These are phyloP conservation scores for Hypoxylon intermedium DNA, from an alignment of 495 filamentous ascomycete species.

Conservation along the genomic window DNA sequence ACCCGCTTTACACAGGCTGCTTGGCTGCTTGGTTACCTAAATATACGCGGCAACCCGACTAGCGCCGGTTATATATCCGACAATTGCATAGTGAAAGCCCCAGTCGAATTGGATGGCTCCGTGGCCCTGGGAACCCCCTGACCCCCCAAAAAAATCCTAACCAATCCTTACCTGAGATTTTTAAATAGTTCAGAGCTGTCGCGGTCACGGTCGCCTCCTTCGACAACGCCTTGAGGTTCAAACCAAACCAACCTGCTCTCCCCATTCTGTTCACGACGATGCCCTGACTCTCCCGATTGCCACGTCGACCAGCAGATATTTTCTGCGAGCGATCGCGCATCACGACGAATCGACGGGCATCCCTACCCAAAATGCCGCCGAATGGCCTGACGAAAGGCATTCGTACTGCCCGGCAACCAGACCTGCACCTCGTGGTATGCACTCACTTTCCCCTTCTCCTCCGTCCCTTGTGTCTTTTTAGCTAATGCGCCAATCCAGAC, in stretches of 20 bases:
- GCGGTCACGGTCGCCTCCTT: constrained; percentile 17
- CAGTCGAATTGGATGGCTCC: neutral
- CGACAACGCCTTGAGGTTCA: constrained; percentile 10
- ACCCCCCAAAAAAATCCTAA: constrained; percentile 23
- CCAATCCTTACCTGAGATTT: constrained; percentile 15
- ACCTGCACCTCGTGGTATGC: constrained; percentile 82
- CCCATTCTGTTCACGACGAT: constrained; percentile 22
- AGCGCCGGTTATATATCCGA: no score
- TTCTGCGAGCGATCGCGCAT: constrained; percentile 41
- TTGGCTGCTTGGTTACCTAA: neutral
- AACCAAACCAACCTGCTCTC: neutral
- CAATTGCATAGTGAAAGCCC: constrained; percentile 6
- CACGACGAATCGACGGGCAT: constrained; percentile 28
- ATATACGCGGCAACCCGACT: neutral
- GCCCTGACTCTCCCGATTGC: constrained; percentile 31
- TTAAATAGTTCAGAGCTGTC: constrained; percentile 21
- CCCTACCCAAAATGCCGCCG: constrained; percentile 37
- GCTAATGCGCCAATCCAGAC: constrained; percentile 54
- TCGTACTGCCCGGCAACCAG: constrained; percentile 50
- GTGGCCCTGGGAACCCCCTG: constrained; percentile 17
- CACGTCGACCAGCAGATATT: constrained; percentile 37
- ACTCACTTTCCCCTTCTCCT: neutral
- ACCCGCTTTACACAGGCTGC: neutral
- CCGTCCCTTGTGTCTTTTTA: neutral
- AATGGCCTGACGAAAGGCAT: constrained; percentile 42